Evolutionary conservation across 2,329 filamentous ascomycete species (phyloP), one percentile per base, ranked within the genome.

Genomic region (Juglanconis oblonga): DNA sequence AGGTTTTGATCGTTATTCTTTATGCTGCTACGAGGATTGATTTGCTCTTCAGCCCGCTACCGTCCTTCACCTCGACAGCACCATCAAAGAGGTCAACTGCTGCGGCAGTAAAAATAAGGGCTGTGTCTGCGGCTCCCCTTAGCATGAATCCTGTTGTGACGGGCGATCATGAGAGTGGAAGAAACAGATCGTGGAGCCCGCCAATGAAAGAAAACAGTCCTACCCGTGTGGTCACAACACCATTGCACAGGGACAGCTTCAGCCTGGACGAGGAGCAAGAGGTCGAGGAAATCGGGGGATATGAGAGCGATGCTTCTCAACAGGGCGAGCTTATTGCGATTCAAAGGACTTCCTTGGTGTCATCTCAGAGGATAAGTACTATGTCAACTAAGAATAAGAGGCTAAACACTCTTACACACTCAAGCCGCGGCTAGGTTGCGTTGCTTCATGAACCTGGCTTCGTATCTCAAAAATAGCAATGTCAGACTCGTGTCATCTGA

Each of bases 21-120:
- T 58, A 58, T 36, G 56, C 50, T 1, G 35, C 50, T 8, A 32
- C 33, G 33, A 53, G 56, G 50, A 53, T 53, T 7, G 56, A 58
- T 42, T 6, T 58, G 13, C 56, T 58, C 14, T 58, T 58, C 24
- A 44, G 50, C 42, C 35, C 36, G 13, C 31, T 11, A 24, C 35
- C 56, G 10, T 24, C 14, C n/a, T 35, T 53, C 54, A 32, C 54
- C 54, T 24, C 45, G 33, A 5, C 45, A 5, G 13, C 50, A 32
- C 13, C 24, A 11, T 10, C 13, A 5, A 35, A 45, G 31, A 5
- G 35, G n/a, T n/a, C 6, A 29, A 40, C 10, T 5, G 17, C n/a
- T 5, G 17, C n/a, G 10, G 48, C 38, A 17, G 42, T 14, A 29
- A 57, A 29, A 17, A 32, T 51, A 5, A 57, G 35, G 17, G 40